Conservation (phyloP, 2,329 filamentous ascomycete species). For the Alternaria ethzedia region DNA sequence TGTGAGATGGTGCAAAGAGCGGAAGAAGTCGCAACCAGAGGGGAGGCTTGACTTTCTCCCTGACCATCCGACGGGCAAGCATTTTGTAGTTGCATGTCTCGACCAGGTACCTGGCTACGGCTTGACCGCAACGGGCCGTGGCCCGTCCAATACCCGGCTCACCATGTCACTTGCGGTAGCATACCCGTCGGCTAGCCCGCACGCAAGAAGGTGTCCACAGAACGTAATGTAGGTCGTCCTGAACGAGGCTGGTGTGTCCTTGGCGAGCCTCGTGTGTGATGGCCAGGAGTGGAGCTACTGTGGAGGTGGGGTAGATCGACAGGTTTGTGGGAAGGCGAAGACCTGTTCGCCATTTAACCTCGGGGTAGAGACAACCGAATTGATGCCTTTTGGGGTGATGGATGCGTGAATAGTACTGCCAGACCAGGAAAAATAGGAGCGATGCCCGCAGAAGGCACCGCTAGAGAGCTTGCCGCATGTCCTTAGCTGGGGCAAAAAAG, state of each 20-base stretch:
- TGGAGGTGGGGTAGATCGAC: not conserved
- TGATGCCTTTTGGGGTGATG: not conserved
- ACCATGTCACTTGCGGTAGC: slow-evolving; percentile 22
- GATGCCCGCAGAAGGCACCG: not conserved
- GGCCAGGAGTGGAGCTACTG: not conserved
- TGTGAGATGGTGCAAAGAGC: slow-evolving; percentile 8
- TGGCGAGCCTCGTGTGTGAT: not conserved
- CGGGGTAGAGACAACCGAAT: not conserved
- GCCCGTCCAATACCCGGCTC: slow-evolving; percentile 14
- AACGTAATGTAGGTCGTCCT: slow-evolving; percentile 6
- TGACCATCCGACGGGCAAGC: not conserved
- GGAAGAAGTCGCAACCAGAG: slow-evolving; percentile 2
- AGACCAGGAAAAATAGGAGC: not conserved
- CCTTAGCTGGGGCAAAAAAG: not conserved
- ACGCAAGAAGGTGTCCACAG: slow-evolving; percentile 17
- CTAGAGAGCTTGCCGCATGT: not conserved
- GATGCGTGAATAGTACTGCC: not conserved
- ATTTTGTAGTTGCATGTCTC: slow-evolving; percentile 17
- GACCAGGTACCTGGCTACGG: slow-evolving; percentile 11
- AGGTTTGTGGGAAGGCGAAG: not conserved
- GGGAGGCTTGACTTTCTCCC: not conserved
- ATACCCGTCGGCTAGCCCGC: slow-evolving; percentile 12
- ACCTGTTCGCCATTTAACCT: not conserved
- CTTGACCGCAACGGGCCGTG: not conserved
- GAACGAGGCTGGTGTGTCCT: not conserved